A percentile compares a stretch with the other conserved stretches of the same genome.
Conservation (phyloP, 1,284 basidiomycete genomes). For the Volvariella volvacea region DNA sequence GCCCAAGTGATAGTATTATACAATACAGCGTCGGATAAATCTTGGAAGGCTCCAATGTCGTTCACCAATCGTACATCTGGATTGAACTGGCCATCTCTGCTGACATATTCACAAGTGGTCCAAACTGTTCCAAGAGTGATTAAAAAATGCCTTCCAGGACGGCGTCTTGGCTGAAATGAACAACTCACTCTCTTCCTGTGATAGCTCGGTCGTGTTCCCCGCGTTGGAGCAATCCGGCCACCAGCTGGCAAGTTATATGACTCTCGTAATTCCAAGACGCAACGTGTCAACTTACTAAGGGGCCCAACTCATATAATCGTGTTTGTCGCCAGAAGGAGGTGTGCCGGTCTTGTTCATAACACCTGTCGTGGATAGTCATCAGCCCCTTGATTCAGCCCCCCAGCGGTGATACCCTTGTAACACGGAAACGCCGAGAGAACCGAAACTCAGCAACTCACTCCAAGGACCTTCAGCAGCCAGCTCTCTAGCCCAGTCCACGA, state of each 20-base stretch:
- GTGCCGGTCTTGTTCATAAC: slow-evolving; percentile 31
- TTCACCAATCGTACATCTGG: slow-evolving; percentile 54
- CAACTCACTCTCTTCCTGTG: slow-evolving; percentile 34
- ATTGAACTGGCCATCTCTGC: slow-evolving; percentile 57
- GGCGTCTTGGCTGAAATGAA: slow-evolving; percentile 1
- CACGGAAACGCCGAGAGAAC: too few species aligned
- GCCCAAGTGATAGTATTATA: slow-evolving; percentile 57
- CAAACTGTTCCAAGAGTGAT: slow-evolving; percentile 36
- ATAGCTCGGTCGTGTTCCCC: slow-evolving; percentile 39
- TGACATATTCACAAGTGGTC: slow-evolving; percentile 50
- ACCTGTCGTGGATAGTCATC: too few species aligned
- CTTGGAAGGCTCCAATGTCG: slow-evolving; percentile 45
- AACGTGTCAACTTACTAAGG: slow-evolving; percentile 40
- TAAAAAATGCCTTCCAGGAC: neutral
- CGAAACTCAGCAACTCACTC: too few species aligned
- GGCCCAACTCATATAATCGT: slow-evolving; percentile 51
- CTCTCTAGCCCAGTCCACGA: slow-evolving; percentile 36
- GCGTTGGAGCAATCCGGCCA: slow-evolving; percentile 54
- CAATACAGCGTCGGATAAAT: slow-evolving; percentile 52
- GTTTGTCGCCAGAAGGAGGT: slow-evolving; percentile 36
- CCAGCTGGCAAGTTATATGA: slow-evolving; percentile 32
- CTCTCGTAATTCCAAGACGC: too few species aligned
- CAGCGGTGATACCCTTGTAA: too few species aligned
- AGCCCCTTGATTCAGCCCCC: too few species aligned
- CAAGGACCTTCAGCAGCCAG: slow-evolving; percentile 43